Evolutionary conservation across 257 asterid genomes (phyloP), one percentile per base, ranked within the genome.

Genomic region (Rhazya stricta): DNA sequence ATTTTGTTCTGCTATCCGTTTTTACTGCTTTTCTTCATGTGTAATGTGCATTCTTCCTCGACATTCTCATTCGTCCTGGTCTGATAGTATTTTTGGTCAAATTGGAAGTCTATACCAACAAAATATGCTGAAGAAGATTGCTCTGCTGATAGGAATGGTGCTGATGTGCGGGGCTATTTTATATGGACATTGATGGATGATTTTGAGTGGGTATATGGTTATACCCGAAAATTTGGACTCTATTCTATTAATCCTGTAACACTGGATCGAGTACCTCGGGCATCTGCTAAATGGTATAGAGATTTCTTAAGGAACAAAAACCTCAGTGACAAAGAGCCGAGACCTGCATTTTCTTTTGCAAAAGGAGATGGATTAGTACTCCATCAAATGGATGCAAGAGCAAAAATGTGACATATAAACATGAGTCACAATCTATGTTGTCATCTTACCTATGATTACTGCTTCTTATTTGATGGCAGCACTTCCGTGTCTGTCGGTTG

Each of bases 131-230:
- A n/a, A n/a, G n/a, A n/a, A n/a, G n/a, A n/a, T 54, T 51, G 4
- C 63, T 58, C 5, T 32, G 6, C 43, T 69, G 61, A 71, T 78
- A 90, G 91, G 69, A 76, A 89, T 0, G 96, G 92, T 6, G 91
- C 89, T 8, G 90, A 91, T 66, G 90, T 91, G 29, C 87, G 93
- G 1, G 94, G 96, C 61, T 91, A 91, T 74, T 83, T 91, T 62
- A 72, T 88, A 72, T 91, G 97, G 97, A 85, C 88, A 56, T 85
- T 88, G 88, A 81, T 90, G 91, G 96, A 92, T 71, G 78, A 84
- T 71, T 91, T 90, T 11, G 97, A 91, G 69, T 91, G 97, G 96
- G 8, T 68, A 0, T 66, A 61, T 10, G 95, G 96, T 73, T 91
- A 84, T n/a, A 72, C 12, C 15, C 19, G 41, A 2, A 90, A 84